Base-by-base conservation (phyloP, 2,329 filamentous ascomycete species). In the Penicillium nordicum region DNA sequence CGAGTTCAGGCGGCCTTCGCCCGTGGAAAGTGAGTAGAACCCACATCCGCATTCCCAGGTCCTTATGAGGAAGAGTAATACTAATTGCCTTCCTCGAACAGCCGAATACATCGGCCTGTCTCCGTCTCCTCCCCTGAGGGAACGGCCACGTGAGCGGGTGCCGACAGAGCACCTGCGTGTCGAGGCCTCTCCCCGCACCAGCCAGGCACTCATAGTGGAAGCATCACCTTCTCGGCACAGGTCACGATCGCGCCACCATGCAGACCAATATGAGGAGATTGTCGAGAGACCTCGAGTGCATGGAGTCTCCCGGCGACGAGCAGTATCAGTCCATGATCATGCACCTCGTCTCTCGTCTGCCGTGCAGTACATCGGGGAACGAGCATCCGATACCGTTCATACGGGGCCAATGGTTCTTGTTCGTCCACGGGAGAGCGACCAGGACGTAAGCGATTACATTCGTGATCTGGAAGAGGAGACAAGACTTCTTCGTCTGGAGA, bases 391-490 rank as follows among this genome's bases (percentile, higher is more conserved):
- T 9, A 57, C 57, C 29, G 78, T 74, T 36, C 78, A 78, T 55
- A 68, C 76, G 30, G 78, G 81, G 16, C 69, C 77, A 0, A 65
- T 85, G 11, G 78, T 83, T 3, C 77, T 82, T 4, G 75, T 81
- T 25, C 77, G 78, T 32, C 78, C 58, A 70, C 75, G 66, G 67
- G 76, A 64, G 61, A 78, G 75, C 7, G 83, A 87, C 41, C 81
- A 84, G 18, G 86, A 90, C 10, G 86, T 94, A 63, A 83, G 85
- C 47, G 81, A 85, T 32, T 89, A 94, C 69, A 90, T 92, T 57
- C 82, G 82, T 12, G 82, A 83, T 1, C 79, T 93, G 1, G 89
- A 93, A 74, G 82, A 80, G 6, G 86, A 91, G 72, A 80, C 80
- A 41, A 79, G 80, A 58, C 78, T 81, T 27, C 74, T 87, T 43